These are phyloP conservation scores for Aphanomyces astaci DNA, from an alignment of 352 stramenopile species.

Conservation along the genomic window DNA sequence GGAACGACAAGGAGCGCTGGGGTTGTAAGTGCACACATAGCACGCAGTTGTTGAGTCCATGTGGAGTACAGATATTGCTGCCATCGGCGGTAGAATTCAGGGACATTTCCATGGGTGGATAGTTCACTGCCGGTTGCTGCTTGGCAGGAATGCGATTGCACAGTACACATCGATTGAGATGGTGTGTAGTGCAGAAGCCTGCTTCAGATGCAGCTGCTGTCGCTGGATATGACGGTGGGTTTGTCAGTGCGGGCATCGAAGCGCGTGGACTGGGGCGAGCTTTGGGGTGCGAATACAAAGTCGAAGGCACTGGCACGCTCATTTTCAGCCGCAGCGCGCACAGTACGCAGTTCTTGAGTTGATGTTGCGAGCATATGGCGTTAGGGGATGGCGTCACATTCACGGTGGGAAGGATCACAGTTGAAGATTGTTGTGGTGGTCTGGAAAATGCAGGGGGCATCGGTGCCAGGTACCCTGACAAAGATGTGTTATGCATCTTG, in stretches of 20 bases:
- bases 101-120: slow-evolving; percentile 25
- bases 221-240: neutral
- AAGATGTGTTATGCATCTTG: neutral
- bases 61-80: slow-evolving; percentile 31
- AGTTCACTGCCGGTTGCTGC: neutral
- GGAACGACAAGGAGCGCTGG: neutral
- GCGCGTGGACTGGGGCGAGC: slow-evolving; percentile 23
- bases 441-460: neutral
- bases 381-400: slow-evolving; percentile 4
- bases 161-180: slow-evolving; percentile 16
- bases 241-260: neutral
- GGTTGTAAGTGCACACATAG: slow-evolving; percentile 39
- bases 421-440: neutral
- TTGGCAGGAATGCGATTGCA: neutral
- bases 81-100: neutral
- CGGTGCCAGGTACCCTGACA: neutral
- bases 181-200: neutral
- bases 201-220: neutral
- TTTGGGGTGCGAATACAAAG: neutral
- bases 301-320: neutral
- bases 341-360: slow-evolving; percentile 52
- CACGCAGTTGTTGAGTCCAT: slow-evolving; percentile 63
- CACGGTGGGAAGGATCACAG: slow-evolving; percentile 8
- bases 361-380: slow-evolving; percentile 36
- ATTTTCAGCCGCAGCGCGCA: slow-evolving; percentile 33